Evolutionary conservation across 2,329 filamentous ascomycete genomes (phyloP).

Genomic region (Botrytis sinoallii): DNA sequence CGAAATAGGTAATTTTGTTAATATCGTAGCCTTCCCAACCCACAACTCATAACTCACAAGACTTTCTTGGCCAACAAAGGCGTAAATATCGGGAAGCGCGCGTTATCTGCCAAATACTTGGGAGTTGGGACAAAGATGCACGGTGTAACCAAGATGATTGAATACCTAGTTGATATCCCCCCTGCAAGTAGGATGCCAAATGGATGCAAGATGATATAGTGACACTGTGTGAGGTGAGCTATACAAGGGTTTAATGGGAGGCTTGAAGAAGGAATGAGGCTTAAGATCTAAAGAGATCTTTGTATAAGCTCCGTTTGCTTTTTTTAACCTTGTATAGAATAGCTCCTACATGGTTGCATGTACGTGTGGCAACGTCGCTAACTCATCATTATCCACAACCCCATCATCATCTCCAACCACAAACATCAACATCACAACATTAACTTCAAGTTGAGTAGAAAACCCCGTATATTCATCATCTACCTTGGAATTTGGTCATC

Average conservation of each 20-base stretch:
- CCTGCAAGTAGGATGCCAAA: not conserved
- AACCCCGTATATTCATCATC: not conserved
- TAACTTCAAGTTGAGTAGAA: not conserved
- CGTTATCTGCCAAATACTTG: slow-evolving; percentile 13
- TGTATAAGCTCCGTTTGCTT: not conserved
- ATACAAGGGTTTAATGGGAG: not conserved
- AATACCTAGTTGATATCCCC: not conserved
- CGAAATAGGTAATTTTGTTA: not conserved
- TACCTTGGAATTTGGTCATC: not conserved
- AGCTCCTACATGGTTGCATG: not conserved
- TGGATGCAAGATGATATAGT: slow-evolving; percentile 2
- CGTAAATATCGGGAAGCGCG: slow-evolving; percentile 9
- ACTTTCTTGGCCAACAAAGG: not conserved
- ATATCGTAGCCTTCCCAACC: not conserved
- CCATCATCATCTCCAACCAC: not conserved
- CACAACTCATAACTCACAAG: not conserved
- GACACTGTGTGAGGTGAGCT: not conserved
- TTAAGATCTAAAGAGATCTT: slow-evolving; percentile 5
- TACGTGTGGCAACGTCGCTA: not conserved
- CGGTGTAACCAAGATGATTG: not conserved
- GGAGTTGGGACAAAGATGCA: not conserved
- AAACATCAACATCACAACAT: not conserved
- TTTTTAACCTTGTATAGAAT: not conserved
- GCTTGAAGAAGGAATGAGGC: not conserved
- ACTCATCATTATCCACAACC: not conserved